A percentile compares a stretch with the other conserved stretches of the same genome.
phyloP scores from a whole-genome alignment of 202 grass and related monocot genomes.

The Schoenoplectus triqueter region DNA sequence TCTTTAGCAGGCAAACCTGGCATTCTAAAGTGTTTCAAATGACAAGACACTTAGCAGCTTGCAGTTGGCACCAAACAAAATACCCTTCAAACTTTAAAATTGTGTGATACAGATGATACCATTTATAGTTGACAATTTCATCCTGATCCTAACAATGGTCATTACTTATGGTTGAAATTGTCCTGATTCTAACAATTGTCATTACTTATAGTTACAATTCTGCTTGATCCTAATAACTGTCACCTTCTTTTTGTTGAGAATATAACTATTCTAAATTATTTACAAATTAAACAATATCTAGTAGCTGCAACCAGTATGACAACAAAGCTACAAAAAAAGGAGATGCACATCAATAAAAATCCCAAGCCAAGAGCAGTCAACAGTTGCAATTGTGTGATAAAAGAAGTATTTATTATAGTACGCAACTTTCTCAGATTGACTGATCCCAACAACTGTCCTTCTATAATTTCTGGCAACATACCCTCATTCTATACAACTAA shows the following conservation, averaged over 20 bases:
- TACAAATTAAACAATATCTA: neutral
- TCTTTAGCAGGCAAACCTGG: slow-evolving; percentile 13
- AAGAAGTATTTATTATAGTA: slow-evolving; percentile 18
- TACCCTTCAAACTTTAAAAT: too few relatives aligned
- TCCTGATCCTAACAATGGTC: neutral
- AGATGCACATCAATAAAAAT: neutral
- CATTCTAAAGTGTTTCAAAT: neutral
- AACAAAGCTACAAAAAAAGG: neutral
- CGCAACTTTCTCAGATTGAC: neutral
- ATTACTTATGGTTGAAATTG: neutral
- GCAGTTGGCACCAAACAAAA: neutral
- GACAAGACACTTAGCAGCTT: neutral
- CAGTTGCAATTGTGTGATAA: slow-evolving; percentile 9
- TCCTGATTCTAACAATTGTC: neutral
- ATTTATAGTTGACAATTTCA: neutral
- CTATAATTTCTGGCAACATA: neutral
- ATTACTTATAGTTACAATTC: neutral
- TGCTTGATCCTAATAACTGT: too few relatives aligned
- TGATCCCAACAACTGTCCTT: neutral
- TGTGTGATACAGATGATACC: neutral
- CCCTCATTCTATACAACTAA: neutral
- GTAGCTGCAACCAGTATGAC: neutral
- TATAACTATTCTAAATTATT: slow-evolving; percentile 7
- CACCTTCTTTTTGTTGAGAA: neutral
- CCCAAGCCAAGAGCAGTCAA: neutral